These are phyloP conservation scores for Ophiostoma himal-ulmi DNA, from an alignment of 2,329 filamentous ascomycete genomes.

Conservation along the genomic window DNA sequence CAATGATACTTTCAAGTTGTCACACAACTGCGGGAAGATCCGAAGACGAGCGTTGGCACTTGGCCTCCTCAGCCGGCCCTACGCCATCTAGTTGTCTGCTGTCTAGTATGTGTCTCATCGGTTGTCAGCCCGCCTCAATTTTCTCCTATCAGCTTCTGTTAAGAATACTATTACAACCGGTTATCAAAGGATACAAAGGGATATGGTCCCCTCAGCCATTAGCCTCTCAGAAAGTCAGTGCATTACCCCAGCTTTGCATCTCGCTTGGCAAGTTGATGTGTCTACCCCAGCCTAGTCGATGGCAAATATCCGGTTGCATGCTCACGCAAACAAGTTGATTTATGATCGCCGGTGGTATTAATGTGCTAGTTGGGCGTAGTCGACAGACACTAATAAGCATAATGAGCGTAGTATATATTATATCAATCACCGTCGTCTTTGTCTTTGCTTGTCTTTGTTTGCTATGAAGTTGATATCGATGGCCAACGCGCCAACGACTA, in stretches of 20 bases:
- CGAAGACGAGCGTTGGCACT: constrained; percentile 7
- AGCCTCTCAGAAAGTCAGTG: constrained; percentile 6
- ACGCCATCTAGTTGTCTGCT: neutral
- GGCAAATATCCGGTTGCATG: neutral
- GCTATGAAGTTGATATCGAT: neutral
- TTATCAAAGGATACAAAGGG: neutral
- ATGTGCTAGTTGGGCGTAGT: neutral
- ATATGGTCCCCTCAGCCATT: neutral
- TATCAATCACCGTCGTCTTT: neutral
- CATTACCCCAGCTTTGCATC: constrained; percentile 7
- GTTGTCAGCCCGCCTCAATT: neutral
- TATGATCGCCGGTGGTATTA: neutral
- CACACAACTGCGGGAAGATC: neutral
- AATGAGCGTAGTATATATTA: neutral
- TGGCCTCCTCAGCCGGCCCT: neutral
- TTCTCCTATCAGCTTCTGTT: neutral
- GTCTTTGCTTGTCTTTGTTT: neutral
- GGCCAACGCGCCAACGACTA: neutral
- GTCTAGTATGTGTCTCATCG: neutral
- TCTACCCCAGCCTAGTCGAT: neutral
- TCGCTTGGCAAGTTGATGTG: constrained; percentile 1
- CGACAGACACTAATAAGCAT: neutral
- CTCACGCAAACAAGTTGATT: neutral
- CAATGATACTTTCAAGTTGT: neutral
- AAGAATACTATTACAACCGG: neutral